Conservation (phyloP, 1,284 basidiomycete species). For the Boletus smithii region DNA sequence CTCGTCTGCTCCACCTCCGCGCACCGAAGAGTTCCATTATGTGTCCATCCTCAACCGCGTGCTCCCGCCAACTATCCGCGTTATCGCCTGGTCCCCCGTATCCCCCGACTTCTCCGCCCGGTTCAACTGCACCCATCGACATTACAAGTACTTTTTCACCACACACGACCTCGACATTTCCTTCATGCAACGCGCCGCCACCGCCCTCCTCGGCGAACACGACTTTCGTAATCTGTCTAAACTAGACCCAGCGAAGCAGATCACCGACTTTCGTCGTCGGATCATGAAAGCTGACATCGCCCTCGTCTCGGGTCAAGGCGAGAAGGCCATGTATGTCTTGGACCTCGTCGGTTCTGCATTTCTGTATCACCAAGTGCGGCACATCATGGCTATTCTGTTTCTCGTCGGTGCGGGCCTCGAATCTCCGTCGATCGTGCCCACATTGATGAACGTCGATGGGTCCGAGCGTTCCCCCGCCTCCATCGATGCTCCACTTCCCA, state of each 20-base stretch:
- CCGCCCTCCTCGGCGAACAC: slow-evolving; percentile 79
- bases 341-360: slow-evolving; percentile 90
- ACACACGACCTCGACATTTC: slow-evolving; percentile 61
- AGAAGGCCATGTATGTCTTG: slow-evolving; percentile 62
- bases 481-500: slow-evolving; percentile 39
- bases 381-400: slow-evolving; percentile 93
- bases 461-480: slow-evolving; percentile 21
- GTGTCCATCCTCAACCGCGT: slow-evolving; percentile 84
- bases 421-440: slow-evolving; percentile 63
- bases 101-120: slow-evolving; percentile 78
- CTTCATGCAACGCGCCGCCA: slow-evolving; percentile 77
- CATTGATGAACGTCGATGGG: slow-evolving; percentile 69
- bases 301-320: slow-evolving; percentile 29
- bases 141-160: slow-evolving; percentile 98
- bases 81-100: slow-evolving; percentile 97
- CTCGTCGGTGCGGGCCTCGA: slow-evolving; percentile 86
- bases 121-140: slow-evolving; percentile 82
- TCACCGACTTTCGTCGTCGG: slow-evolving; percentile 70
- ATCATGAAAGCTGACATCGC: slow-evolving; percentile 66
- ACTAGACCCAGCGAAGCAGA: slow-evolving; percentile 92
- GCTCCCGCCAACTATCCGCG: slow-evolving; percentile 84
- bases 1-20: slow-evolving; percentile 27
- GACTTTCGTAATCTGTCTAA: slow-evolving; percentile 97
- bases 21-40: slow-evolving; percentile 67
- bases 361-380: slow-evolving; percentile 95